These are phyloP conservation scores for Grosmannia huntii DNA, from an alignment of 2,329 filamentous ascomycete genomes.

Conservation along the genomic window DNA sequence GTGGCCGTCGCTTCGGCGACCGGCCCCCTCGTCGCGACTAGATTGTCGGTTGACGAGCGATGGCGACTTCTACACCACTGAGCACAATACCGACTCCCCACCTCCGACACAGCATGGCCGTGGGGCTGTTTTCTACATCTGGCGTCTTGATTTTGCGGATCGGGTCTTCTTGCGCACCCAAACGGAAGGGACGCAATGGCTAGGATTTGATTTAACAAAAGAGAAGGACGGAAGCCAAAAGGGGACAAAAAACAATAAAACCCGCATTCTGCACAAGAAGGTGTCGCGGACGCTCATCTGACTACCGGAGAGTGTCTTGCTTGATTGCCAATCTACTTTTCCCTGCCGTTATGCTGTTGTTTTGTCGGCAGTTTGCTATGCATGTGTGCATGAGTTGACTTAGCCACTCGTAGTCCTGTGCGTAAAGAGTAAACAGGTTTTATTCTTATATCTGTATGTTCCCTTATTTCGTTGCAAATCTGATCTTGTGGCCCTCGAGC, in stretches of 20 bases:
- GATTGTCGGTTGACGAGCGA: constrained; percentile 12
- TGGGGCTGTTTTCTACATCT: neutral
- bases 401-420: too few species aligned
- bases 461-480: neutral
- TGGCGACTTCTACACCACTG: neutral
- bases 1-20: constrained; percentile 33
- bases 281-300: constrained; percentile 74
- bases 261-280: constrained; percentile 44
- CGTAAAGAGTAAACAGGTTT: too few species aligned
- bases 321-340: constrained; percentile 67
- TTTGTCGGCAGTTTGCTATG: neutral
- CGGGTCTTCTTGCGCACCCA: constrained; percentile 1
- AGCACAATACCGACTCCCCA: neutral
- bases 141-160: constrained; percentile 2
- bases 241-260: constrained; percentile 10
- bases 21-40: constrained; percentile 33
- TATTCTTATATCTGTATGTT: too few species aligned
- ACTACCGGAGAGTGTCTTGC: constrained; percentile 45
- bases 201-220: neutral
- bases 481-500: constrained; percentile 35
- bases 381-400: neutral
- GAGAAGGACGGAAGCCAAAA: neutral
- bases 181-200: neutral
- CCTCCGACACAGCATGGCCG: neutral
- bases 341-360: constrained; percentile 18